phyloP scores from a whole-genome alignment of 1,139 yeast species.

The Diutina scorzettiae region DNA sequence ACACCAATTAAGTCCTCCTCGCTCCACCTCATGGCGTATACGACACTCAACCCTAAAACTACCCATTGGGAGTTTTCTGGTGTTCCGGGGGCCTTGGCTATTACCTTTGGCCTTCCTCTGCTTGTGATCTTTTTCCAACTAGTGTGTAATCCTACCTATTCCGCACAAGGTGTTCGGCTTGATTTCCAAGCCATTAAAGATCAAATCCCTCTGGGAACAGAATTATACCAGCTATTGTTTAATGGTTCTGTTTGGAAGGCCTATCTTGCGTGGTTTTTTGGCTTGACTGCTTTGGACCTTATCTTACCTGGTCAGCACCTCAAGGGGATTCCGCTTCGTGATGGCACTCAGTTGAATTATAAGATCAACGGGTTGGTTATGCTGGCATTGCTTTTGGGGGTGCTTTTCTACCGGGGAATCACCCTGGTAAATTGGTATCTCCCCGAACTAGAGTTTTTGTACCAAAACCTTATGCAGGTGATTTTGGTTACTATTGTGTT shows the following conservation, averaged over 20 bases:
- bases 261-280: constrained; percentile 66
- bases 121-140: constrained; percentile 49
- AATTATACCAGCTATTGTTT: constrained; percentile 19
- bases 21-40: too few species aligned
- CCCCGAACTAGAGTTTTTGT: constrained; percentile 73
- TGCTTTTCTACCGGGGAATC: constrained; percentile 40
- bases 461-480: constrained; percentile 55
- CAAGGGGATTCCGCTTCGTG: constrained; percentile 63
- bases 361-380: constrained; percentile 71
- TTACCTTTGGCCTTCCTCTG: constrained; percentile 57
- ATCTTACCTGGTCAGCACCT: constrained; percentile 61
- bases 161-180: constrained; percentile 34
- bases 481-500: constrained; percentile 52
- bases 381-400: constrained; percentile 31
- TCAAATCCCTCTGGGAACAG: constrained; percentile 19
- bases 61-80: constrained; percentile 69
- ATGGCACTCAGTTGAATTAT: constrained; percentile 58
- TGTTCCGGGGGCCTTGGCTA: constrained; percentile 53
- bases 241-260: constrained; percentile 44
- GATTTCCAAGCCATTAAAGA: constrained; percentile 22
- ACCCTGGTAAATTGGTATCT: constrained; percentile 37
- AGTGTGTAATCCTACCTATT: constrained; percentile 43
- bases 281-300: constrained; percentile 50
- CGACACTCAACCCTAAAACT: constrained; percentile 57
- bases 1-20: too few species aligned